phyloP scores from a whole-genome alignment of 2,329 filamentous ascomycete species.

The Bipolaris zeicola region DNA sequence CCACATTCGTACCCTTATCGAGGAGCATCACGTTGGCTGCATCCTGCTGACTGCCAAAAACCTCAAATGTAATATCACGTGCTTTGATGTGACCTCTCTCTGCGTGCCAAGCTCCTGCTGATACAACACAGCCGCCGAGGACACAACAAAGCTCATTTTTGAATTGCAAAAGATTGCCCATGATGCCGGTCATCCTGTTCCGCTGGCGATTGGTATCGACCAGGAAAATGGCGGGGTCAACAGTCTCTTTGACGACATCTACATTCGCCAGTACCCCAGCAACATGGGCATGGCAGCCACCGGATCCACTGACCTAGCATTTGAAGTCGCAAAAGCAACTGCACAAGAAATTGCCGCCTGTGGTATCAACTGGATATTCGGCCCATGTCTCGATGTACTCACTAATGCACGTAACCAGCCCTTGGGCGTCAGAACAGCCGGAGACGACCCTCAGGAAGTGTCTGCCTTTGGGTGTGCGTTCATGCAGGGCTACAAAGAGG shows the following conservation, averaged over 20 bases:
- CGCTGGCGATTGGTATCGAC: slow-evolving; percentile 87
- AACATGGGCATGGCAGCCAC: slow-evolving; percentile 97
- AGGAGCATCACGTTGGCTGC: slow-evolving; percentile 85
- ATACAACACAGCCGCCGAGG: slow-evolving; percentile 74
- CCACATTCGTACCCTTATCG: slow-evolving; percentile 79
- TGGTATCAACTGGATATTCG: slow-evolving; percentile 94
- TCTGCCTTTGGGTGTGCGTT: slow-evolving; percentile 90
- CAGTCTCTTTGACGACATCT: slow-evolving; percentile 93
- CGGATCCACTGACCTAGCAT: slow-evolving; percentile 81
- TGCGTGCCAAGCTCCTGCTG: slow-evolving; percentile 19
- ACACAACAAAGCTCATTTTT: slow-evolving; percentile 84
- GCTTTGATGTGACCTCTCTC: slow-evolving; percentile 10
- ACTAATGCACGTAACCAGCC: slow-evolving; percentile 93
- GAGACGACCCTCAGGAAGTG: slow-evolving; percentile 93
- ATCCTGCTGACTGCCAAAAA: slow-evolving; percentile 86
- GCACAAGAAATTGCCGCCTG: slow-evolving; percentile 91
- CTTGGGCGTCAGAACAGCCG: slow-evolving; percentile 83
- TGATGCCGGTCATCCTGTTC: slow-evolving; percentile 85
- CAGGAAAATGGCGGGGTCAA: slow-evolving; percentile 99
- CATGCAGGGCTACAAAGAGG: slow-evolving; percentile 91
- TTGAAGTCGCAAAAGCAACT: slow-evolving; percentile 89
- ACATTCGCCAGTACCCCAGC: slow-evolving; percentile 94
- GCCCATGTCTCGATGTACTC: slow-evolving; percentile 89
- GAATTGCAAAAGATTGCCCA: slow-evolving; percentile 92
- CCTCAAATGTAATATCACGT: slow-evolving; percentile 68